Conservation (phyloP, 495 filamentous ascomycete species). For the Xylaria acuta region DNA sequence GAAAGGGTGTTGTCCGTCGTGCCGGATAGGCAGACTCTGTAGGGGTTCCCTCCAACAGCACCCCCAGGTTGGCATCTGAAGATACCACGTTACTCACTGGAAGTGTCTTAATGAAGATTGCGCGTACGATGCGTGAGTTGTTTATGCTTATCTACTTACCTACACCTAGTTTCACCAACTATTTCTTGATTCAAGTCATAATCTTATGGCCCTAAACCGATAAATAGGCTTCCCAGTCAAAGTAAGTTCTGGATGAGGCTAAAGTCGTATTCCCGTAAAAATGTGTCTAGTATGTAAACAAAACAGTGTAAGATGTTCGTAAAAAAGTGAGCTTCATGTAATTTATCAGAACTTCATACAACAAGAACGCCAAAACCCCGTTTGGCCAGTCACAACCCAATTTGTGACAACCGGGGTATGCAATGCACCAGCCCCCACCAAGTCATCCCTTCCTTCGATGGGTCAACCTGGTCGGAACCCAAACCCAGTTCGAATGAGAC, state of each 20-base stretch:
- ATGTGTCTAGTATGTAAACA: not conserved
- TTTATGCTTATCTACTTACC: not conserved
- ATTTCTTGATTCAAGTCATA: not conserved
- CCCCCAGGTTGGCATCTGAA: not conserved
- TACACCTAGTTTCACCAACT: not conserved
- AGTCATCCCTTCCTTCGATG: constrained; percentile 9
- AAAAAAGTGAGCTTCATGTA: constrained; percentile 13
- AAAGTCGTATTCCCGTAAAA: not conserved
- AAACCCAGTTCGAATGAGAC: not conserved
- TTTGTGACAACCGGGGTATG: constrained; percentile 10
- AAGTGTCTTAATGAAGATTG: not conserved
- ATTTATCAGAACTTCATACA: constrained; percentile 20
- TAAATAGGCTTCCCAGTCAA: not conserved
- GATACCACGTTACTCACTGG: not conserved
- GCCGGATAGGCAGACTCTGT: not conserved
- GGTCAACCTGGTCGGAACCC: not conserved
- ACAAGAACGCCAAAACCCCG: constrained; percentile 18
- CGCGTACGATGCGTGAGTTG: not conserved
- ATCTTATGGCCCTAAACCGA: not conserved
- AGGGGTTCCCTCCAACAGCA: not conserved
- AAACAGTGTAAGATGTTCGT: not conserved
- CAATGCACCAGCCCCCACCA: constrained; percentile 16
- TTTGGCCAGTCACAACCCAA: not conserved
- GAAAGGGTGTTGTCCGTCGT: not conserved
- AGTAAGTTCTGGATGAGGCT: not conserved